These are phyloP conservation scores for Geotrichum bryndzae DNA, from an alignment of 1,139 yeast species.

Conservation along the genomic window DNA sequence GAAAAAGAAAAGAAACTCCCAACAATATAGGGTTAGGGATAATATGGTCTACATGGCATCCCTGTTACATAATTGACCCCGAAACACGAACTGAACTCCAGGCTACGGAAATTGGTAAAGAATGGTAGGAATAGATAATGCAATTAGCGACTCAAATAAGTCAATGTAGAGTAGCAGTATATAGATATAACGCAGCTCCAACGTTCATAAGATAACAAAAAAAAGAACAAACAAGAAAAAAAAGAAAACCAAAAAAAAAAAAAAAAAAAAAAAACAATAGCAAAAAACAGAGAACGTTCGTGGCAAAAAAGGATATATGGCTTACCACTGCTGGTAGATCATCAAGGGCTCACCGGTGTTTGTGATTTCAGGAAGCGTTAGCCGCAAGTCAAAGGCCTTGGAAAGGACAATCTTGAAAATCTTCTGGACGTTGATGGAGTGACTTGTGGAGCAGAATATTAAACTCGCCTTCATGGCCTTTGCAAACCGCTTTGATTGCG, in stretches of 20 bases:
- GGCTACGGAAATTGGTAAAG: background rate
- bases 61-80: background rate
- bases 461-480: conserved; percentile 87
- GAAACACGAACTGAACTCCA: background rate
- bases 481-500: conserved; percentile 82
- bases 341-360: conserved; percentile 86
- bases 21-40: conserved; percentile 1
- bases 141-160: conserved; percentile 1
- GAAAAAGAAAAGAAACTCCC: conserved; percentile 10
- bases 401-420: conserved; percentile 87
- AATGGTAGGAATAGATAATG: conserved; percentile 3
- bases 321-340: conserved; percentile 47
- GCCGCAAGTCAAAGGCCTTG: conserved; percentile 82
- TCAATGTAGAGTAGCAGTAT: background rate
- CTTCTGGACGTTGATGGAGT: conserved; percentile 88
- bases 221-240: background rate
- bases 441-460: conserved; percentile 86
- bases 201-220: background rate
- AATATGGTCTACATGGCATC: background rate
- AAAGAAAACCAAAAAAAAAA: background rate
- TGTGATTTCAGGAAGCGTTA: conserved; percentile 77
- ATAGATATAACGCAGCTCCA: background rate
- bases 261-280: background rate
- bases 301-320: background rate
- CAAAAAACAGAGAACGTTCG: background rate